Evolutionary conservation across 441 rosid species (phyloP).

Genomic region (Erodium moschatum): DNA sequence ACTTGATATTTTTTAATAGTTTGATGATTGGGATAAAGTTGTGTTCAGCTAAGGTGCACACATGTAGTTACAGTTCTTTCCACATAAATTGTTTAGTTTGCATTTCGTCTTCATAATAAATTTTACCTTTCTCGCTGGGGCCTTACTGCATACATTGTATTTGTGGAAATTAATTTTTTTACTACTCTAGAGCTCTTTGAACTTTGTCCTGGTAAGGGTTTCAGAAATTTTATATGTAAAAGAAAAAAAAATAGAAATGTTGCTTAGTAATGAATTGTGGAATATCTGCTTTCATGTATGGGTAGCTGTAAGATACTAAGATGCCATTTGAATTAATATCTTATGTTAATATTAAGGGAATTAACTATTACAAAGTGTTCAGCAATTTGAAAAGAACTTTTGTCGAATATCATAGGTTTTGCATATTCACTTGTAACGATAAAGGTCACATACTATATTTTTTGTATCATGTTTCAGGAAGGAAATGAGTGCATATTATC

Average conservation of each 20-base stretch:
- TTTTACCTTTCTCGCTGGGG: not conserved
- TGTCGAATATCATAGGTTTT: not conserved
- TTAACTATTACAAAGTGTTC: not conserved
- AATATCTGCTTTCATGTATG: conserved; percentile 4
- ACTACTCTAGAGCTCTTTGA: not conserved
- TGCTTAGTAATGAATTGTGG: not conserved
- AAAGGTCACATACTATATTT: conserved; percentile 7
- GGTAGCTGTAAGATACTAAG: not conserved
- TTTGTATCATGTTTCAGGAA: conserved; percentile 48
- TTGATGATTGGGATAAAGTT: conserved; percentile 6
- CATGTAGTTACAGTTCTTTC: not conserved
- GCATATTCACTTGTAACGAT: not conserved
- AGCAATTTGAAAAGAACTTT: not conserved
- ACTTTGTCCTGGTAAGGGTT: not conserved
- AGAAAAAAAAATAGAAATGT: not conserved
- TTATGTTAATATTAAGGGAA: not conserved
- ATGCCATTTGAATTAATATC: not conserved
- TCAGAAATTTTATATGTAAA: not conserved
- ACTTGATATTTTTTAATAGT: conserved; percentile 4
- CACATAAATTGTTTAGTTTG: not conserved
- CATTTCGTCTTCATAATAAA: not conserved
- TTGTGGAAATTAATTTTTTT: not conserved
- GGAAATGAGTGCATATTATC: conserved; percentile 93
- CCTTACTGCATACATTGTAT: not conserved
- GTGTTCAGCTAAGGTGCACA: not conserved